Conservation (phyloP, 805 yeast genomes). For the Saturnispora diversa region DNA sequence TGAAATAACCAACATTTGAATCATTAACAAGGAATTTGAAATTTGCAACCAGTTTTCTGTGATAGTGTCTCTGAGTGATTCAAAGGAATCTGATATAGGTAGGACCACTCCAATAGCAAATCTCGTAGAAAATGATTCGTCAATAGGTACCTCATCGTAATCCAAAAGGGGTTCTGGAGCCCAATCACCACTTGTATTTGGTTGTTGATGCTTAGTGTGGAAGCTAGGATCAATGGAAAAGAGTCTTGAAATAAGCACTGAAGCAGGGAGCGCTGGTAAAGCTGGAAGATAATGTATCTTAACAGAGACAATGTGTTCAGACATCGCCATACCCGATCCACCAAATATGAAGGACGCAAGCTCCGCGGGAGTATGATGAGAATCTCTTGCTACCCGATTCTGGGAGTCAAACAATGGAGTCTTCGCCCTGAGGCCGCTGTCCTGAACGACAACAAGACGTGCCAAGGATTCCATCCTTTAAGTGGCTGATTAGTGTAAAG, state of each 20-base stretch:
- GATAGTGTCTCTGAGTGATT: slow-evolving; percentile 32
- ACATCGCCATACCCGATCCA: slow-evolving; percentile 42
- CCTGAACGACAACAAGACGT: slow-evolving; percentile 37
- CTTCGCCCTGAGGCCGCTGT: slow-evolving; percentile 40
- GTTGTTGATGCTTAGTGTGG: slow-evolving; percentile 10
- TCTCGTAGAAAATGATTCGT: slow-evolving; percentile 23
- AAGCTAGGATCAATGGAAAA: slow-evolving; percentile 30
- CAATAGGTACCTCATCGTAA: slow-evolving; percentile 23
- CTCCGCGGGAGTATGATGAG: slow-evolving; percentile 37
- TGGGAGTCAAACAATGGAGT: slow-evolving; percentile 42
- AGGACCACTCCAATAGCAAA: slow-evolving; percentile 43
- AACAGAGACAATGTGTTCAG: slow-evolving; percentile 36
- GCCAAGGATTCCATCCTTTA: slow-evolving; percentile 8
- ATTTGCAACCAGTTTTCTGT: slow-evolving; percentile 44
- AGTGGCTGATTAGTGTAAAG: no score
- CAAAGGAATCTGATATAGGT: slow-evolving; percentile 31
- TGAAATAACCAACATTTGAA: slow-evolving; percentile 34
- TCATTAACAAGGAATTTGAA: slow-evolving; percentile 31
- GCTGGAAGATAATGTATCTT: slow-evolving; percentile 43
- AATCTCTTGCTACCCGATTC: slow-evolving; percentile 23
- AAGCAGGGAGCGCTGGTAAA: slow-evolving; percentile 29
- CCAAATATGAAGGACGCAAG: slow-evolving; percentile 49
- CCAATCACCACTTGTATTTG: slow-evolving; percentile 29
- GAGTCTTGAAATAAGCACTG: slow-evolving; percentile 39
- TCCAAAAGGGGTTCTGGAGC: slow-evolving; percentile 34